Evolutionary conservation across 257 asterid genomes (phyloP), one percentile per base, ranked within the genome.

Genomic region (Solanum ossicruentum): DNA sequence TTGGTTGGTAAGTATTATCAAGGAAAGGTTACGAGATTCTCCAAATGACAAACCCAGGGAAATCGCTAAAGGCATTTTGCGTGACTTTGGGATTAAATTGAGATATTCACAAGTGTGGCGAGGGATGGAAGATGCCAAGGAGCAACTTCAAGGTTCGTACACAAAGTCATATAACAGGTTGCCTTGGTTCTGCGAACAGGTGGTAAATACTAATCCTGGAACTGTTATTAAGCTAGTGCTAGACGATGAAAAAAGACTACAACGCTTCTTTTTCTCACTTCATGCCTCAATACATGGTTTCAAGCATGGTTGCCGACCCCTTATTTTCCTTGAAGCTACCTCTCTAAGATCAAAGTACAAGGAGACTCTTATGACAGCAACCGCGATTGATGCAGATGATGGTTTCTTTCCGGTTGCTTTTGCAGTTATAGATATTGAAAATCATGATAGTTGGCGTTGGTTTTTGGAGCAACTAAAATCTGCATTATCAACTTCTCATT

Each of bases 321-420:
- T 95, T 87, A 90, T 94, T 71, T 93, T 95, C 86, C 99, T 95
- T 89, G 92, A 93, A 86, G 90, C 97, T 49, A 92, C 93, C 36
- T 91, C 97, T 85, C 91, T 94, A 79, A 92, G 85, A 87, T 94
- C 99, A 17, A 90, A 88, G 87, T 92, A 89, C 89, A 93, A 90
- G 81, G 98, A 95, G 86, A 86, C 87, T 67, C 86, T 95, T 86
- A 86, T 95, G 85, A 91, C 92, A 26, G 99, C 97, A 1, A 93
- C 91, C 88, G 95, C 97, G 16, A 87, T 93, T 55, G 99, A 95
- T 88, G 98, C 93, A 71, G 94, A 95, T 90, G 97, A 95, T 86
- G 93, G 92, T 36, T 91, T 94, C 89, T 94, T 94, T 85, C 97
- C 97, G 5, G 92, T 94, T 88, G 95, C 99, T 71, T 94, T 94